A percentile compares a stretch with the other conserved stretches of the same genome.
Conservation (phyloP, 441 rosid genomes). For the Pelargonium fulgidum region DNA sequence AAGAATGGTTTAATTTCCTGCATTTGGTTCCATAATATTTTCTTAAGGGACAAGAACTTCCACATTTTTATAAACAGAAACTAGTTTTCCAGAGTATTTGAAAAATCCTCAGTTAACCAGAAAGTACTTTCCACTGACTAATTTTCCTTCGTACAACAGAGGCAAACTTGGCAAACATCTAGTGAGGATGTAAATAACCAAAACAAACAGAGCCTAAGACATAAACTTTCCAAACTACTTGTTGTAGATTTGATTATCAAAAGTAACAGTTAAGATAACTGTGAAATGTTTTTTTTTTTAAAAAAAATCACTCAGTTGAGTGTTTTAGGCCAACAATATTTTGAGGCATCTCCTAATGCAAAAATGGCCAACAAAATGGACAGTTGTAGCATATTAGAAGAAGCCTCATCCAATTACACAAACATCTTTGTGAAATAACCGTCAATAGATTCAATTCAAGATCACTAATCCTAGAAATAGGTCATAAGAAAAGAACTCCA, state of each 20-base stretch:
- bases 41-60: too few relatives aligned
- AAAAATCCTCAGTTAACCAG: too few relatives aligned
- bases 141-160: too few relatives aligned
- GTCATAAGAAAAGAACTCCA: not conserved
- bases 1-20: not conserved
- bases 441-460: not conserved
- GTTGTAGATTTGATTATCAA: too few relatives aligned
- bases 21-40: too few relatives aligned
- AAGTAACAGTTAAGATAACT: not conserved
- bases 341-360: not conserved
- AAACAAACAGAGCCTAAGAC: too few relatives aligned
- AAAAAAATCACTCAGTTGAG: not conserved
- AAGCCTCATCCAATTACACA: not conserved
- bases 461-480: not conserved
- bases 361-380: not conserved
- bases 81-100: too few relatives aligned
- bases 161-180: too few relatives aligned
- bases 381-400: not conserved
- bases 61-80: too few relatives aligned
- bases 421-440: not conserved
- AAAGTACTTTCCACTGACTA: too few relatives aligned
- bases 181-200: too few relatives aligned
- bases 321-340: not conserved
- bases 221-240: too few relatives aligned
- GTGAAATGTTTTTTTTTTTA: not conserved